These are phyloP conservation scores for Mycena chlorophos DNA, from an alignment of 768 basidiomycete species.

Conservation along the genomic window DNA sequence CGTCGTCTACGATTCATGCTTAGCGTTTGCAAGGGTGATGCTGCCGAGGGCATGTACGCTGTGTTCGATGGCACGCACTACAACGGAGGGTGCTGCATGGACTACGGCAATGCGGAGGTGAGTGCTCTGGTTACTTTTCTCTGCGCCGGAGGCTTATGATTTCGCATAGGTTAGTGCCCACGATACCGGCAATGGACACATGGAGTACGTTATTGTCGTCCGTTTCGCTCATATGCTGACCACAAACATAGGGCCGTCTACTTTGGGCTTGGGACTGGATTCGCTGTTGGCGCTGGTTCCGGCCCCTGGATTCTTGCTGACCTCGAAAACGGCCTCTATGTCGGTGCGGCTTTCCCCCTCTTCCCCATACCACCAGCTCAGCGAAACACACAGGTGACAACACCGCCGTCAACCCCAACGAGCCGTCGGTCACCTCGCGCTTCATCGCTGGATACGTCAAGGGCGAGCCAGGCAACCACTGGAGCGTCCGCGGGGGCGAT, in stretches of 20 bases:
- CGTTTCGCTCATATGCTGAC: too few species aligned
- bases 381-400: not conserved
- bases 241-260: too few species aligned
- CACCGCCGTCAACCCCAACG: not conserved
- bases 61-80: conserved; percentile 11
- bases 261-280: conserved; percentile 2
- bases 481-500: not conserved
- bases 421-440: conserved; percentile 3
- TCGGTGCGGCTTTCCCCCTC: too few species aligned
- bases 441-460: conserved; percentile 13
- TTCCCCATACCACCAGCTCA: too few species aligned
- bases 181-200: conserved; percentile 9
- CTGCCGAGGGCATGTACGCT: conserved; percentile 1
- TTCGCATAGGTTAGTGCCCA: not conserved
- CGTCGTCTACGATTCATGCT: not conserved
- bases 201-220: conserved; percentile 3
- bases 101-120: conserved; percentile 14
- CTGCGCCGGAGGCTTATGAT: not conserved
- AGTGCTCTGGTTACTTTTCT: not conserved
- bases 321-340: not conserved
- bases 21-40: conserved; percentile 1
- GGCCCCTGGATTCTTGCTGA: conserved; percentile 11
- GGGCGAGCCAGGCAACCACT: conserved; percentile 7
- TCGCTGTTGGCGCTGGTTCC: conserved; percentile 2
- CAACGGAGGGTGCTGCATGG: conserved; percentile 10